Percentiles rank a stretch among this genome's conserved stretches.
Evolutionary conservation across 164 flowering plant genomes (phyloP).

Genomic region (Litsea cubeba): DNA sequence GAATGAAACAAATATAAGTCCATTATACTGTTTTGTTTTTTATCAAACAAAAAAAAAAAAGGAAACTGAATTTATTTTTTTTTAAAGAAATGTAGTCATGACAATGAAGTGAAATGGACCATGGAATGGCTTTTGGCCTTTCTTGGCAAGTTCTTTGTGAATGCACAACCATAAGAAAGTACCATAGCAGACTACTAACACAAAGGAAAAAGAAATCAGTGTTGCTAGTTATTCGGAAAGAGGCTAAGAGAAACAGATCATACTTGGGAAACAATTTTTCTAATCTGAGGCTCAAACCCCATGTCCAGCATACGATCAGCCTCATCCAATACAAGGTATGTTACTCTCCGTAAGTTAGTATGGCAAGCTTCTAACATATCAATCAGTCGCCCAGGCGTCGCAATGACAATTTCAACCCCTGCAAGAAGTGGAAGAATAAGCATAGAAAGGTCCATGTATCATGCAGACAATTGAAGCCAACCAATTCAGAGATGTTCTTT

Average conservation of each 20-base stretch:
- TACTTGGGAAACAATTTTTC: slow-evolving; percentile 83
- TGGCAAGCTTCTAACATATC: slow-evolving; percentile 92
- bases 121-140: no score
- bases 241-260: background rate
- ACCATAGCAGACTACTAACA: background rate
- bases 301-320: slow-evolving; percentile 99
- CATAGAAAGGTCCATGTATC: background rate
- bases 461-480: background rate
- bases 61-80: no score
- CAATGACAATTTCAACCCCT: slow-evolving; percentile 98
- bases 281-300: slow-evolving; percentile 99
- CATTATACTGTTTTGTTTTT: no score
- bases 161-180: background rate
- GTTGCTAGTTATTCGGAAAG: background rate
- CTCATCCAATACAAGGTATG: slow-evolving; percentile 95
- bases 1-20: no score
- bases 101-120: no score
- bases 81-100: no score
- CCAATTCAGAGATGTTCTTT: background rate
- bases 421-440: slow-evolving; percentile 8
- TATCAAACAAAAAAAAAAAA: background rate
- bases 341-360: slow-evolving; percentile 84
- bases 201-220: background rate
- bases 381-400: slow-evolving; percentile 93
- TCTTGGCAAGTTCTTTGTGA: no score